A percentile compares a stretch with the other conserved stretches of the same genome.
These are phyloP conservation scores for Santalum album DNA, from an alignment of 164 flowering plant species.

Conservation along the genomic window DNA sequence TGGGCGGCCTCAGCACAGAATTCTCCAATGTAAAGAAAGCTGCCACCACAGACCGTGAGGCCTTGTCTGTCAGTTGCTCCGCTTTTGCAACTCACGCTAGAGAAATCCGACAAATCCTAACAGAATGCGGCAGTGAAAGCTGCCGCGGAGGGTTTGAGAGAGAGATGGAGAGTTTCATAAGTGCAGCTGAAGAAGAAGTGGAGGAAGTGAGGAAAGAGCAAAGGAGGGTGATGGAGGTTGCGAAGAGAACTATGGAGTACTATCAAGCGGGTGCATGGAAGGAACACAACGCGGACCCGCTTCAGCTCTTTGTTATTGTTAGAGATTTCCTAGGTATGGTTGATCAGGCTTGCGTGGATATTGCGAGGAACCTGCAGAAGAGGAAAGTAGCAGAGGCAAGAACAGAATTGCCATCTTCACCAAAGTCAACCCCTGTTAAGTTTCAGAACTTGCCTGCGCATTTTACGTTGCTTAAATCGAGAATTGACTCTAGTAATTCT, in stretches of 20 bases:
- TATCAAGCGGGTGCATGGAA: constrained; percentile 31
- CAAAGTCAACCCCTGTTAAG: constrained; percentile 10
- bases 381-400: constrained; percentile 9
- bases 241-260: constrained; percentile 33
- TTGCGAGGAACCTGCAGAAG: constrained; percentile 27
- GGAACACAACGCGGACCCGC: constrained; percentile 13
- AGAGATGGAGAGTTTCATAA: constrained; percentile 25
- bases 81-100: constrained; percentile 12
- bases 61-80: constrained; percentile 18
- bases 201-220: constrained; percentile 19
- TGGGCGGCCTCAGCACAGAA: constrained; percentile 33
- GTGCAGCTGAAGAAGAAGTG: constrained; percentile 23
- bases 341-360: constrained; percentile 31
- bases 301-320: constrained; percentile 30
- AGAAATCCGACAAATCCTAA: constrained; percentile 14
- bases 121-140: constrained; percentile 6
- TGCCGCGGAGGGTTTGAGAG: constrained; percentile 16
- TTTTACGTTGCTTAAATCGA: constrained; percentile 21
- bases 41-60: constrained; percentile 22
- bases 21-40: constrained; percentile 36
- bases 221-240: constrained; percentile 25
- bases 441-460: constrained; percentile 30
- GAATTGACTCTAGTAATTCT: constrained; percentile 9
- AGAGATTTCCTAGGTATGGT: constrained; percentile 38
- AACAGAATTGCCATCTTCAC: constrained; percentile 2